Evolutionary conservation across 345 rosid genomes (phyloP).

Genomic region (thale cress (Arabidopsis thaliana)): TAIR10.1 NC_003076.8:18834001-18834500

Average conservation of each 20-base stretch:
- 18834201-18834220: not conserved
- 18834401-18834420: constrained; percentile 55
- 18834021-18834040: constrained; percentile 86
- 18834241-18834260: constrained; percentile 5
- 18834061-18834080: constrained; percentile 86
- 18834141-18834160: constrained; percentile 77
- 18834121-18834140: constrained; percentile 82
- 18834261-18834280: constrained; percentile 40
- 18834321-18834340: constrained; percentile 80
- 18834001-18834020: constrained; percentile 88
- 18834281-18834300: constrained; percentile 90
- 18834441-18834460: constrained; percentile 13
- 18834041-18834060: constrained; percentile 84
- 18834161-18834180: constrained; percentile 92
- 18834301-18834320: constrained; percentile 74
- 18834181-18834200: constrained; percentile 42
- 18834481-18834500: not conserved
- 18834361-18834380: constrained; percentile 70
- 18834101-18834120: constrained; percentile 81
- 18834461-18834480: not conserved
- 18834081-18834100: constrained; percentile 85
- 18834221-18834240: not conserved
- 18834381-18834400: constrained; percentile 85
- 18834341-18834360: constrained; percentile 84
- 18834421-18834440: not conserved